Percentiles rank a stretch among this genome's conserved stretches.
These are phyloP conservation scores for Hyaloperonospora arabidopsidis DNA, from an alignment of 352 stramenopile species.

Conservation along the genomic window DNA sequence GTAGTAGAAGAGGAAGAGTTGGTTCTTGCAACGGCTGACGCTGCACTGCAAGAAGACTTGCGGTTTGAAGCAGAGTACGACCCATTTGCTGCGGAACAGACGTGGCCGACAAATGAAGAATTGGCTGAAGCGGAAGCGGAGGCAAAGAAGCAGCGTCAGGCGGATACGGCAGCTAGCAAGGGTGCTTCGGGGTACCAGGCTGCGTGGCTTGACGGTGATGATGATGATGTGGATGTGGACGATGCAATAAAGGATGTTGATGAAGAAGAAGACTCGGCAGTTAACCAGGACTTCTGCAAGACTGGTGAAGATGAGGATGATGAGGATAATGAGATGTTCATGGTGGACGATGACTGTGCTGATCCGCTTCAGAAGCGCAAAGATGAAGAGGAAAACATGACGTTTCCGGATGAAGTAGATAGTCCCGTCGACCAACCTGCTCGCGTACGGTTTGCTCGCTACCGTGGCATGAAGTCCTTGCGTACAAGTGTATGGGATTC, in stretches of 20 bases:
- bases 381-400: slow-evolving; percentile 88
- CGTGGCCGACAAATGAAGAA: slow-evolving; percentile 93
- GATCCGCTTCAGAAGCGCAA: slow-evolving; percentile 73
- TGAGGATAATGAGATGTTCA: slow-evolving; percentile 70
- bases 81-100: slow-evolving; percentile 95
- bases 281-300: slow-evolving; percentile 81
- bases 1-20: slow-evolving; percentile 29
- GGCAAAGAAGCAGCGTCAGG: slow-evolving; percentile 54
- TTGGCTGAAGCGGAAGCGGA: slow-evolving; percentile 81
- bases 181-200: slow-evolving; percentile 92
- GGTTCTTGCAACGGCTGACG: slow-evolving; percentile 61
- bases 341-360: slow-evolving; percentile 63
- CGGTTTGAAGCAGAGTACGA: slow-evolving; percentile 88
- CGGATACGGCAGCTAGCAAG: slow-evolving; percentile 29
- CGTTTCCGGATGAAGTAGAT: slow-evolving; percentile 95
- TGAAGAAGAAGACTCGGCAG: slow-evolving; percentile 32
- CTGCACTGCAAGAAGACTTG: slow-evolving; percentile 67
- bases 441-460: slow-evolving; percentile 78
- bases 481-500: slow-evolving; percentile 95
- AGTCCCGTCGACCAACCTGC: slow-evolving; percentile 48
- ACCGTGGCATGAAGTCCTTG: slow-evolving; percentile 95
- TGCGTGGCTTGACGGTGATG: slow-evolving; percentile 86
- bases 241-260: slow-evolving; percentile 60
- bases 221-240: slow-evolving; percentile 63
- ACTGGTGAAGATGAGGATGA: slow-evolving; percentile 61